A percentile compares a stretch with the other conserved stretches of the same genome.
Evolutionary conservation across 1,139 yeast species (phyloP).

Genomic region (Protomyces inundatus): DNA sequence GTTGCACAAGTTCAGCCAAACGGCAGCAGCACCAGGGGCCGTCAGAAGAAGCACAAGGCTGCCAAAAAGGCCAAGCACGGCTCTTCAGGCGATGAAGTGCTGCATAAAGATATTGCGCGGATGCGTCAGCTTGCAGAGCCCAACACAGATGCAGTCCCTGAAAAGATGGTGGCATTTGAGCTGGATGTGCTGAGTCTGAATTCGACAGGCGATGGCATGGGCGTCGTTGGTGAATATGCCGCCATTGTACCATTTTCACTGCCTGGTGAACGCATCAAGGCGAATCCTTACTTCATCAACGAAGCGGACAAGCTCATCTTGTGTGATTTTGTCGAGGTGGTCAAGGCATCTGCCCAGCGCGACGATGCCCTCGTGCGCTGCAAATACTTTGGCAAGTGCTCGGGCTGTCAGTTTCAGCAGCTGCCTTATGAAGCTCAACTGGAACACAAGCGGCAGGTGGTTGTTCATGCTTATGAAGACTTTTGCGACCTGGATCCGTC

Average conservation of each 20-base stretch:
- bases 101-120: slow-evolving; percentile 65
- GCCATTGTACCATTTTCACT: slow-evolving; percentile 76
- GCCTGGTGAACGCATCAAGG: slow-evolving; percentile 73
- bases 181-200: slow-evolving; percentile 57
- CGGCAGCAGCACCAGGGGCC: slow-evolving; percentile 7
- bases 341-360: slow-evolving; percentile 46
- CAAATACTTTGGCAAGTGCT: slow-evolving; percentile 71
- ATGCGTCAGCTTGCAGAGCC: slow-evolving; percentile 48
- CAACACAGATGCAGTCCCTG: slow-evolving; percentile 47
- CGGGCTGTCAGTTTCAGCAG: slow-evolving; percentile 91
- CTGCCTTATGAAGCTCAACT: slow-evolving; percentile 68
- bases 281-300: slow-evolving; percentile 51
- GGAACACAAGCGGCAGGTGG: slow-evolving; percentile 63
- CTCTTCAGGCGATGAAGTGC: slow-evolving; percentile 60
- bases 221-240: slow-evolving; percentile 38
- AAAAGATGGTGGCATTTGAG: slow-evolving; percentile 48
- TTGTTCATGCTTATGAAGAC: slow-evolving; percentile 72
- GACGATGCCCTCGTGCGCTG: slow-evolving; percentile 58
- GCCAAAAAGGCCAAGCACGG: slow-evolving; percentile 42
- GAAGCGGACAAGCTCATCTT: slow-evolving; percentile 40
- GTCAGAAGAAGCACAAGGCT: slow-evolving; percentile 24
- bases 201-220: slow-evolving; percentile 46
- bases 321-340: slow-evolving; percentile 61
- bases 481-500: slow-evolving; percentile 53
- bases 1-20: background rate